Base-by-base conservation (phyloP, 306 rosid species). In the Chamaecrista fasciculata region DNA sequence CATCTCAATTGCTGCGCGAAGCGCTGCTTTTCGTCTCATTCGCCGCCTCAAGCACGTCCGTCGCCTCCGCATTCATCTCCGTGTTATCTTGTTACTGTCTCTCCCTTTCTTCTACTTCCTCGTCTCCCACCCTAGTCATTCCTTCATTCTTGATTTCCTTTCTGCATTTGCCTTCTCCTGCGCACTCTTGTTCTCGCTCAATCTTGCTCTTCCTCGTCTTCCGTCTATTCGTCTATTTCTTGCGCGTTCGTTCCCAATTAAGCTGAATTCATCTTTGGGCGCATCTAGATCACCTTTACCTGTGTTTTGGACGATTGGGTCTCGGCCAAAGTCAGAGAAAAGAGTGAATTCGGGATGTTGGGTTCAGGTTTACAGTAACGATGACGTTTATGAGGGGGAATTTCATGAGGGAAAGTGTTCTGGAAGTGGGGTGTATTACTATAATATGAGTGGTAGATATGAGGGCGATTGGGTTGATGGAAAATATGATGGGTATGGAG, bases 401-500 rank as follows among this genome's bases (percentile, higher is more conserved):
- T 73, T 89, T 26, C 79, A 78, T 11, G 59, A 52, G 15, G 95
- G 89, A 1, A 83, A 76, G 81, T 83, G 96, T 36, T 79, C 80
- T 4, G 97, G 97, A 31, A 87, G 90, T 69, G 97, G 97, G 47
- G 97, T 91, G 46, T 91, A 85, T 72, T 84, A 83, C 68, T 89
- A 89, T 52, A 84, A 69, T 34, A 79, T 83, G 94, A 91, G 85
- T 77, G 97, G 97, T 66, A 83, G 89, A 52, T 89, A 91, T 11
- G 97, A 91, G 51, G 97, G 97, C 23, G 96, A 91, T 79, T 91
- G 97, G 97, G 69, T 85, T 25, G 94, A 86, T 46, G 96, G 86
- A 62, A 89, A 83, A 75, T 89, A 86, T 61, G 97, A 89, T 74
- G 97, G 96, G 0, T 85, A 75, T 62, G 97, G 97, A 1, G 96